Conservation (phyloP, 1,139 yeast genomes). For the Scheffersomyces segobiensis region DNA sequence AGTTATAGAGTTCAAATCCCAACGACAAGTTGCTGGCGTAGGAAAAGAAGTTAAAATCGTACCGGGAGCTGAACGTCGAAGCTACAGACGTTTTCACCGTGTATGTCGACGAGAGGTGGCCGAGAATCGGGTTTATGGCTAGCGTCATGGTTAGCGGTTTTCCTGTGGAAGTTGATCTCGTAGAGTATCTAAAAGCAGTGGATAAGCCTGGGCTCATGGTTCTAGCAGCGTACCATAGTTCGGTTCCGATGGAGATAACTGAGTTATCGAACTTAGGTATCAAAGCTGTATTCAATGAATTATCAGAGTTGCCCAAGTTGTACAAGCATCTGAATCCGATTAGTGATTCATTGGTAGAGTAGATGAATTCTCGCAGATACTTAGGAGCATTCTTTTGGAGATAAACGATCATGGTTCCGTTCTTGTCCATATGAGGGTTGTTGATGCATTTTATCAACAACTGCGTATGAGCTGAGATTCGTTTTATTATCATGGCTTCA, state of each 20-base stretch:
- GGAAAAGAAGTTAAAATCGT: constrained; percentile 88
- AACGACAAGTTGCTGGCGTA: constrained; percentile 84
- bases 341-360: constrained; percentile 88
- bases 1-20: constrained; percentile 82
- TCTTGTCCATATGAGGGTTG: constrained; percentile 58
- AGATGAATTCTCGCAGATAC: constrained; percentile 73
- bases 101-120: constrained; percentile 86
- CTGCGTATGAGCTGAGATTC: constrained; percentile 62
- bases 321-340: constrained; percentile 80
- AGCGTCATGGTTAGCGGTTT: constrained; percentile 88
- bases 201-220: constrained; percentile 86
- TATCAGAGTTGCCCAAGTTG: constrained; percentile 54
- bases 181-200: constrained; percentile 80
- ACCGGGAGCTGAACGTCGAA: constrained; percentile 79
- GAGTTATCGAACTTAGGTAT: constrained; percentile 47
- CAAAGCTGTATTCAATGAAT: constrained; percentile 11
- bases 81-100: constrained; percentile 78
- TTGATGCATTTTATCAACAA: constrained; percentile 73
- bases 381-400: constrained; percentile 68
- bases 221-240: constrained; percentile 83
- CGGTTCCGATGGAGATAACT: constrained; percentile 75
- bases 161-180: constrained; percentile 83
- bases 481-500: constrained; percentile 83
- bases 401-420: constrained; percentile 66
- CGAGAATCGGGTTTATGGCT: constrained; percentile 86